Evolutionary conservation across 805 yeast species (phyloP).

Genomic region (Hemisphaericaspora nanyangensis): DNA sequence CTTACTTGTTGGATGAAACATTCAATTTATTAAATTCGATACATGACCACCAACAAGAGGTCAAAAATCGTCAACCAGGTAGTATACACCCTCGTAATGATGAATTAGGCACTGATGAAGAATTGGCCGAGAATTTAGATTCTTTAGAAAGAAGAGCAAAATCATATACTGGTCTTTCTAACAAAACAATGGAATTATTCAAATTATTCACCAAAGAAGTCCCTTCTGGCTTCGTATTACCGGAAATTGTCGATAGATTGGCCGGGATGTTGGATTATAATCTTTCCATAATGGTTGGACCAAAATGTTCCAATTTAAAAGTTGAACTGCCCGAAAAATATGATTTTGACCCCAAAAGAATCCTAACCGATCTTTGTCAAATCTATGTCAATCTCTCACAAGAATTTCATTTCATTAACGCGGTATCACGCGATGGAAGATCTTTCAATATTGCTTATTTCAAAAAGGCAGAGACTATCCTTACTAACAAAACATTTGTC

Average conservation of each 20-base stretch:
- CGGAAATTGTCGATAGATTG: constrained; percentile 88
- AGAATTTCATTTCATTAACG: constrained; percentile 63
- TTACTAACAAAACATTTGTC: constrained; percentile 50
- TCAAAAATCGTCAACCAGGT: constrained; percentile 42
- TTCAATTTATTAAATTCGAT: constrained; percentile 74
- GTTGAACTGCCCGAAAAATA: constrained; percentile 82
- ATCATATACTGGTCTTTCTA: constrained; percentile 77
- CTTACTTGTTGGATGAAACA: constrained; percentile 88
- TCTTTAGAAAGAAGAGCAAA: constrained; percentile 73
- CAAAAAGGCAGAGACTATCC: constrained; percentile 63
- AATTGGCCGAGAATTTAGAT: constrained; percentile 51
- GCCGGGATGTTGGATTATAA: constrained; percentile 97
- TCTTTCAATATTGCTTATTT: constrained; percentile 72
- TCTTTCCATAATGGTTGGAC: constrained; percentile 89
- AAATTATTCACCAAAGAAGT: constrained; percentile 80
- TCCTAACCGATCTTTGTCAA: constrained; percentile 65
- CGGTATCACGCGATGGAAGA: constrained; percentile 89
- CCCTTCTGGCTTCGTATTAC: constrained; percentile 79
- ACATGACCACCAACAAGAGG: constrained; percentile 68
- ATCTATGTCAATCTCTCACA: constrained; percentile 70
- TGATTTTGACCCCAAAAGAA: constrained; percentile 72
- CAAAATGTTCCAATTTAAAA: constrained; percentile 83
- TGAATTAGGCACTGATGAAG: constrained; percentile 56
- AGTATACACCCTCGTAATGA: constrained; percentile 26
- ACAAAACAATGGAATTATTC: constrained; percentile 76